Evolutionary conservation across 2,329 filamentous ascomycete species (phyloP).

Genomic region (Chlorencoelia australis): DNA sequence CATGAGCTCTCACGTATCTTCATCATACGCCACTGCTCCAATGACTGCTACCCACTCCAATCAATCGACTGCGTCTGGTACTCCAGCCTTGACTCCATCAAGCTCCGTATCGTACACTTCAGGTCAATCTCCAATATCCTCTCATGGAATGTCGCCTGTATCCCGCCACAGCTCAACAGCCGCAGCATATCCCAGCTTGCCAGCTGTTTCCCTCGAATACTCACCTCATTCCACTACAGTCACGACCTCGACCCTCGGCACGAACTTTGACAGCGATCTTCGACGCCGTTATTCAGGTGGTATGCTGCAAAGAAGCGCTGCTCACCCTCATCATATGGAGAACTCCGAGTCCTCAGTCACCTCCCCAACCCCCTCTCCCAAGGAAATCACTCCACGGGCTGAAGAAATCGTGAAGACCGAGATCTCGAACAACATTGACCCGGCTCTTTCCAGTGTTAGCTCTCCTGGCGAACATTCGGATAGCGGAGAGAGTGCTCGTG

Average conservation of each 20-base stretch:
- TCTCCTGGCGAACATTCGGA: slow-evolving; percentile 49
- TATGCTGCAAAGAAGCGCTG: slow-evolving; percentile 50
- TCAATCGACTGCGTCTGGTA: slow-evolving; percentile 42
- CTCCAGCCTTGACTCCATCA: slow-evolving; percentile 66
- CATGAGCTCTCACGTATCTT: slow-evolving; percentile 26
- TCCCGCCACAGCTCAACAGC: slow-evolving; percentile 49
- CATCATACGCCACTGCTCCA: slow-evolving; percentile 40
- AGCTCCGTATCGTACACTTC: slow-evolving; percentile 69
- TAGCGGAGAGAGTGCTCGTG: slow-evolving; percentile 38
- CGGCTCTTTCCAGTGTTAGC: slow-evolving; percentile 30
- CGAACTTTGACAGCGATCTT: slow-evolving; percentile 52
- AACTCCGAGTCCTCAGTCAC: slow-evolving; percentile 13
- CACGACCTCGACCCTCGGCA: slow-evolving; percentile 58
- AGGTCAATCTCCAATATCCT: slow-evolving; percentile 63
- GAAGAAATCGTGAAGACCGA: slow-evolving; percentile 34
- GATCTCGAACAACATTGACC: slow-evolving; percentile 24
- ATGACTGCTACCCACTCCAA: slow-evolving; percentile 53
- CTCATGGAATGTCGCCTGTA: slow-evolving; percentile 55
- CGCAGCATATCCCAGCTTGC: slow-evolving; percentile 67
- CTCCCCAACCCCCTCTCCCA: slow-evolving; percentile 21
- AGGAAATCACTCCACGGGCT: slow-evolving; percentile 21
- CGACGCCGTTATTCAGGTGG: slow-evolving; percentile 57
- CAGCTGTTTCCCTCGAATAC: slow-evolving; percentile 59
- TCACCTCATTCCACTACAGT: slow-evolving; percentile 52
- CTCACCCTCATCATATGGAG: slow-evolving; percentile 31